Evolutionary conservation across 805 yeast species (phyloP).

Genomic region (Sungouiella thailandica): DNA sequence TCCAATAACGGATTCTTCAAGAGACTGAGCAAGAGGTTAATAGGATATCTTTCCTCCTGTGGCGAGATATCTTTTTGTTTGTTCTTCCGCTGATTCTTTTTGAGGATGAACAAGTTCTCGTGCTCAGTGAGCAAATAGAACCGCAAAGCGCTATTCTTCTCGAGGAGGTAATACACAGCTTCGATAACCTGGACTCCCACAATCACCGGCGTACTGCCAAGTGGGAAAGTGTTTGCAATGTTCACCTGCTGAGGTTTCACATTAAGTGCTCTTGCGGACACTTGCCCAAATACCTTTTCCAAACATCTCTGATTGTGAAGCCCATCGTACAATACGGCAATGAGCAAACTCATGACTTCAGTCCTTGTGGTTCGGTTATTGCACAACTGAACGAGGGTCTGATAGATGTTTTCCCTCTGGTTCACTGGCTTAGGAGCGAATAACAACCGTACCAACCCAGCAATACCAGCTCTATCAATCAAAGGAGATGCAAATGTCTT

Average conservation of each 20-base stretch:
- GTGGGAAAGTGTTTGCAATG: slow-evolving; percentile 32
- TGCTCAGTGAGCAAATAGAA: slow-evolving; percentile 78
- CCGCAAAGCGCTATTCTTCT: slow-evolving; percentile 61
- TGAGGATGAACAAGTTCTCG: slow-evolving; percentile 37
- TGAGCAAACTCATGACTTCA: slow-evolving; percentile 64
- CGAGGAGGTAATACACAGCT: slow-evolving; percentile 65
- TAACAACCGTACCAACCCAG: slow-evolving; percentile 63
- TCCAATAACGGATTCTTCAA: slow-evolving; percentile 60
- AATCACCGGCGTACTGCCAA: slow-evolving; percentile 59
- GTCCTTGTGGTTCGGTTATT: slow-evolving; percentile 72
- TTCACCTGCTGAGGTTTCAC: slow-evolving; percentile 3
- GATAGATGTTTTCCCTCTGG: slow-evolving; percentile 60
- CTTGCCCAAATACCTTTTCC: slow-evolving; percentile 55
- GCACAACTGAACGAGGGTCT: slow-evolving; percentile 62
- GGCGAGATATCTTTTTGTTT: slow-evolving; percentile 26
- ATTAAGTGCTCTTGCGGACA: slow-evolving; percentile 44
- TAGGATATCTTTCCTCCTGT: slow-evolving; percentile 57
- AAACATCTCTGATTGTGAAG: slow-evolving; percentile 52
- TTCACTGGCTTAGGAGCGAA: slow-evolving; percentile 67
- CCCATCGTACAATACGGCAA: slow-evolving; percentile 77
- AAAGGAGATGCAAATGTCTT: slow-evolving; percentile 44
- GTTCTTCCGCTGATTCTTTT: slow-evolving; percentile 27
- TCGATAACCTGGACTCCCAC: slow-evolving; percentile 79
- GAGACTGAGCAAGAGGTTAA: slow-evolving; percentile 61
- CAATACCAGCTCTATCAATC: slow-evolving; percentile 70